Base-by-base conservation (phyloP, 805 yeast species). In the Candida stauntonica region DNA sequence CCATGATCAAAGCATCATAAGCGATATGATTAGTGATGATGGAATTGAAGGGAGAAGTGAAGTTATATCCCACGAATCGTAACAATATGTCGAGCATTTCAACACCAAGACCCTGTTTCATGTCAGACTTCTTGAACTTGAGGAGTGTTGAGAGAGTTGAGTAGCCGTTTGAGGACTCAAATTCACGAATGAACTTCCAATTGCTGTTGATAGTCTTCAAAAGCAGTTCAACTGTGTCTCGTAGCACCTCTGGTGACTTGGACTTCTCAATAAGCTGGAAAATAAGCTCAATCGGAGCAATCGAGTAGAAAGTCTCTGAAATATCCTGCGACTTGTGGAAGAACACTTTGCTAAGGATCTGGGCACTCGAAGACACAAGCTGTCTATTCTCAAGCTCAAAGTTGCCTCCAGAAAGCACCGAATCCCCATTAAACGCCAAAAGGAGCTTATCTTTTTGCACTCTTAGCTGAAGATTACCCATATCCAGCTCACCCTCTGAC, bases 101-200 rank as follows among this genome's bases (percentile, higher is more conserved):
- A n/a, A 73, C 46, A 5, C 61, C 51, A 3, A 72, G 47, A 7
- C 53, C 46, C 18, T 46, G 26, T 19, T 49, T 44, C 35, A 57
- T 38, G 38, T 58, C 36, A 50, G 46, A 5, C 50, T 52, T 45
- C 50, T 75, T 77, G 19, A 69, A 61, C 29, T 70, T 72, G 19
- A 81, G 50, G 7, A 83, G 51, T 0, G 80, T 70, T 0, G 74
- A 70, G 2, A 83, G 52, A 3, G 80, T 67, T 18, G 75, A 76
- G 49, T 77, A 83, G 1, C 88, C 88, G 46, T 72, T 73, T 3
- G 66, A 62, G 14, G 69, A 63, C 47, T 79, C 86, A 52, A 81
- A 73, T 43, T 80, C 86, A 33, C 71, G 70, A 20, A 66, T 57
- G 36, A 72, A 60, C 29, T 79, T 63, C 72, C 80, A 68, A 43